phyloP scores from a whole-genome alignment of 768 basidiomycete genomes.

The Lentinula sp. region DNA sequence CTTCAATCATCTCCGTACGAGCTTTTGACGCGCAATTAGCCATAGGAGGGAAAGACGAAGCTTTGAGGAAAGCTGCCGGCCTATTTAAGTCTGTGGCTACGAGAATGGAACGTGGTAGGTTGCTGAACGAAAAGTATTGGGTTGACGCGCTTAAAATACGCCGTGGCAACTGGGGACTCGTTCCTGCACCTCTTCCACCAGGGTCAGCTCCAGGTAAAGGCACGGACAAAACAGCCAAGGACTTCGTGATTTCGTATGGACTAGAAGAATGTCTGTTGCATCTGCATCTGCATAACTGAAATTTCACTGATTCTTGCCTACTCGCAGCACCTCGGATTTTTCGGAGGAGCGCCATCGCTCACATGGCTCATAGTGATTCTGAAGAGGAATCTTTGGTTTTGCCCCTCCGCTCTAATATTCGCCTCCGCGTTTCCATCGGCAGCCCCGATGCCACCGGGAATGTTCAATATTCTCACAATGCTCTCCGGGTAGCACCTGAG shows the following conservation, averaged over 20 bases:
- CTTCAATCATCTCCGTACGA: conserved; percentile 59
- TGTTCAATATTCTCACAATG: conserved; percentile 29
- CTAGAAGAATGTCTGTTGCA: conserved; percentile 68
- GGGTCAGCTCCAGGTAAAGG: conserved; percentile 71
- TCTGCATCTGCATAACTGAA: background rate
- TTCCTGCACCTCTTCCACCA: conserved; percentile 70
- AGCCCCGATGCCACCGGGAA: conserved; percentile 26
- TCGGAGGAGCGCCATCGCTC: conserved; percentile 66
- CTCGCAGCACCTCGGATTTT: conserved; percentile 54
- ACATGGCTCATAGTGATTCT: conserved; percentile 46
- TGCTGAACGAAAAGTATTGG: conserved; percentile 73
- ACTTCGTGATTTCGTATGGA: conserved; percentile 76
- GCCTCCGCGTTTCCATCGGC: conserved; percentile 55
- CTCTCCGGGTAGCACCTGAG: conserved; percentile 13
- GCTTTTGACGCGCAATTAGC: conserved; percentile 68
- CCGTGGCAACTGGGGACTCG: conserved; percentile 72
- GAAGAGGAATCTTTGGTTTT: conserved; percentile 45
- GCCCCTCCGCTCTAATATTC: conserved; percentile 56
- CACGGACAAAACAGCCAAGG: conserved; percentile 73
- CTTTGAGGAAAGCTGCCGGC: conserved; percentile 65
- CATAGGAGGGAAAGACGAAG: conserved; percentile 77
- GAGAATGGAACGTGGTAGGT: conserved; percentile 57
- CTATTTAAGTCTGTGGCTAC: conserved; percentile 67
- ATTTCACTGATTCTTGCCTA: background rate
- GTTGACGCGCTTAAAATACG: conserved; percentile 73